Evolutionary conservation across 768 basidiomycete genomes (phyloP).

Genomic region (Tephrocybe rancida): DNA sequence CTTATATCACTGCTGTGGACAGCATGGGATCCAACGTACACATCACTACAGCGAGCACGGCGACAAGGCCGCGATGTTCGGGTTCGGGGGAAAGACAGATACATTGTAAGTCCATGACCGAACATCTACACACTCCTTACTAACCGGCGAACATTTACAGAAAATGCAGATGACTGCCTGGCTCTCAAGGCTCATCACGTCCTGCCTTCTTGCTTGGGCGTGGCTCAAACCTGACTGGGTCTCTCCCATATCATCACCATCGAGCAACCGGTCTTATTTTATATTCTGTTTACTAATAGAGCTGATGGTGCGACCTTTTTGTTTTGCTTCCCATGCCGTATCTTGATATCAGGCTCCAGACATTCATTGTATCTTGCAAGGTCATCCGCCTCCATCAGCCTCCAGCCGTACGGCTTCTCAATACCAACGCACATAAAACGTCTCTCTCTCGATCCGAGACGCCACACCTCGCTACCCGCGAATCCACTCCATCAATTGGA

Average conservation of each 20-base stretch:
- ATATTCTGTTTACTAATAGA: slow-evolving; percentile 49
- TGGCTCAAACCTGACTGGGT: slow-evolving; percentile 43
- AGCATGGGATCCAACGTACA: slow-evolving; percentile 86
- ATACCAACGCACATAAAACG: slow-evolving; percentile 48
- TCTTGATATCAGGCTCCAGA: slow-evolving; percentile 35
- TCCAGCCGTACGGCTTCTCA: slow-evolving; percentile 70
- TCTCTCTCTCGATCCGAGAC: slow-evolving; percentile 46
- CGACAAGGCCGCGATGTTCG: slow-evolving; percentile 75
- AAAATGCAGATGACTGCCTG: slow-evolving; percentile 61
- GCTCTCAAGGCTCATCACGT: slow-evolving; percentile 55
- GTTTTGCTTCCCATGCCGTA: background rate
- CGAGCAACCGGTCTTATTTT: slow-evolving; percentile 47
- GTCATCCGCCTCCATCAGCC: slow-evolving; percentile 68
- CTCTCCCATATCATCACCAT: slow-evolving; percentile 34
- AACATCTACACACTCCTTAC: background rate
- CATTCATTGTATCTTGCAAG: slow-evolving; percentile 50
- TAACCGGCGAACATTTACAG: slow-evolving; percentile 38
- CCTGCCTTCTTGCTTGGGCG: slow-evolving; percentile 44
- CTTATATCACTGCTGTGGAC: slow-evolving; percentile 74
- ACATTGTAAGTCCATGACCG: slow-evolving; percentile 52
- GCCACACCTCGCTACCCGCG: slow-evolving; percentile 29
- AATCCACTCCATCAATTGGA: slow-evolving; percentile 18
- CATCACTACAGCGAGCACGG: slow-evolving; percentile 55
- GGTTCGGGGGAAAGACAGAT: slow-evolving; percentile 60
- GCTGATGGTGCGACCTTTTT: slow-evolving; percentile 47